Conservation (phyloP, 169 alveolate genomes). For the Plasmodium adleri region DNA sequence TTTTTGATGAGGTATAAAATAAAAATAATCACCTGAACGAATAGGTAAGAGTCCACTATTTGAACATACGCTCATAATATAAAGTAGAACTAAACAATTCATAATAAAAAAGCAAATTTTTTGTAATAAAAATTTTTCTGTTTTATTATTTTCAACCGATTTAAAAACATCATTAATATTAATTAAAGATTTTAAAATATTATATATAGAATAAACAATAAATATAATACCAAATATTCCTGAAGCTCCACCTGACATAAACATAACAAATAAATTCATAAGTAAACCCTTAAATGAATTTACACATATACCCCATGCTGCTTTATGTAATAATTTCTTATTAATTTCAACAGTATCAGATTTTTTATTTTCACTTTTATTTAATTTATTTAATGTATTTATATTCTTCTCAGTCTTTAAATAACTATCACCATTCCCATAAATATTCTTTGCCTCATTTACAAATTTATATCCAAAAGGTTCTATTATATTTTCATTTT, state of each 20-base stretch:
- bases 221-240: conserved; percentile 73
- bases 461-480: conserved; percentile 74
- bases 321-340: conserved; percentile 28
- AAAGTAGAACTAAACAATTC: conserved; percentile 39
- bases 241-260: conserved; percentile 75
- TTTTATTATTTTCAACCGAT: conserved; percentile 42
- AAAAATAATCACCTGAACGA: conserved; percentile 68
- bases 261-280: conserved; percentile 75
- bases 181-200: conserved; percentile 62
- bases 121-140: conserved; percentile 39
- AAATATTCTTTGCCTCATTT: conserved; percentile 18
- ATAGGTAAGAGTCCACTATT: conserved; percentile 68
- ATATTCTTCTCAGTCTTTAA: conserved; percentile 50
- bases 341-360: background rate
- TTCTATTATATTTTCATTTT: conserved; percentile 31
- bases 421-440: conserved; percentile 66
- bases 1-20: conserved; percentile 60
- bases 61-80: conserved; percentile 66
- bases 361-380: conserved; percentile 48
- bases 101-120: conserved; percentile 48
- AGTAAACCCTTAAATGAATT: conserved; percentile 63
- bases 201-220: conserved; percentile 58
- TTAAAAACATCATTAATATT: conserved; percentile 70
- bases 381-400: conserved; percentile 34
- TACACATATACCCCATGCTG: conserved; percentile 61